Evolutionary conservation across 2,329 filamentous ascomycete genomes (phyloP), one percentile per base, ranked within the genome.

Genomic region (Beauveria sp.): DNA sequence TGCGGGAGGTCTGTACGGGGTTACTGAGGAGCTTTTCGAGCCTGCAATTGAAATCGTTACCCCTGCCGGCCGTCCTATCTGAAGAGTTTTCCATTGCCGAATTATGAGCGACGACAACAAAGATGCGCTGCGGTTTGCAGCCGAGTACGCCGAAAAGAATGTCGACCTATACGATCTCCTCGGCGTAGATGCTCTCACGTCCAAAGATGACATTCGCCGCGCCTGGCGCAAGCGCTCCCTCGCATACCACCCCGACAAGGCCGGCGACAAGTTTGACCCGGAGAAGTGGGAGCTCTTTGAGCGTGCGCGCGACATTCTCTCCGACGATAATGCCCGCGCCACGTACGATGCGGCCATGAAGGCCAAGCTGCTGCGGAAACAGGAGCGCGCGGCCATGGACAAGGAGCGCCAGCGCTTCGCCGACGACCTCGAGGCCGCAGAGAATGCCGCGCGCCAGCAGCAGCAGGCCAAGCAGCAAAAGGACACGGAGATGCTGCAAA

Each of bases 211-310:
- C 64, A 88, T 96, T 69, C 87, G 90, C 65, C 86, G 89, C 66
- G 91, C 91, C 50, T 97, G 93, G 80, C 86, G 91, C 63, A 90
- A 90, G 68, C 87, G 88, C 34, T 91, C 91, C 3, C 80, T 96
- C n/a, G 91, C 91, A 70, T 91, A 93, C 78, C 93, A 98, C 73
- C 93, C 93, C 1, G 93, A 98, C 81, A 96, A 97, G 77, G 87
- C 93, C 60, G 84, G 87, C 65, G 85, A 84, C 58, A 78, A 81
- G 43, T 91, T 88, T 68, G 91, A 95, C 66, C 81, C 90, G 51
- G 86, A 87, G 61, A 90, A 89, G 69, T 98, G 96, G 79, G 90
- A 96, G 73, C 80, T 89, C 1, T 86, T 96, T 62, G 89, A 92
- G 70, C 89, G 89, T 64, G 93, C 91, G n/a, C 86, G 91, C 71